Evolutionary conservation across 2,329 filamentous ascomycete species (phyloP).

Genomic region (Phaeophleospora eucalypticola): DNA sequence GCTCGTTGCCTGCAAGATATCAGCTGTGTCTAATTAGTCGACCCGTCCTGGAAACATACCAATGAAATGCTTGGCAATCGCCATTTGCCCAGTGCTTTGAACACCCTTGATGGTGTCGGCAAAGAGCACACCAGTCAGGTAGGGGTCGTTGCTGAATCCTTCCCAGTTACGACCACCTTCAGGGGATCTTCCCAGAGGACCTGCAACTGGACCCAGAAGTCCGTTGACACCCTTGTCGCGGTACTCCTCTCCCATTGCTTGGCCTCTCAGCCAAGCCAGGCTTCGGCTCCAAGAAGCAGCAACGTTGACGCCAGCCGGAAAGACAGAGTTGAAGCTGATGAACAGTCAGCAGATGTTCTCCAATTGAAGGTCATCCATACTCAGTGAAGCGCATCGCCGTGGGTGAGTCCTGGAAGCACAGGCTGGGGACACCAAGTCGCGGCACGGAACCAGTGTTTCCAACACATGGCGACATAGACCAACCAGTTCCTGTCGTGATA

Average conservation of each 20-base stretch:
- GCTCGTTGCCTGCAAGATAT: slow-evolving; percentile 61
- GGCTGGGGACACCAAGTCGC: slow-evolving; percentile 65
- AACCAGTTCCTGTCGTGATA: slow-evolving; percentile 27
- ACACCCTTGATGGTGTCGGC: slow-evolving; percentile 73
- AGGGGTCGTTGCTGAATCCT: slow-evolving; percentile 81
- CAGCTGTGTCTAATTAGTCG: not conserved
- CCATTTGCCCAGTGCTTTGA: slow-evolving; percentile 75
- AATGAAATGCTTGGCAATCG: slow-evolving; percentile 71
- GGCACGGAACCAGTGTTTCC: slow-evolving; percentile 43
- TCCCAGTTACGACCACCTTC: slow-evolving; percentile 89
- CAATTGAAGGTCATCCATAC: too few species aligned
- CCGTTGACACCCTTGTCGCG: slow-evolving; percentile 69
- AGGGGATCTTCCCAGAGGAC: slow-evolving; percentile 72
- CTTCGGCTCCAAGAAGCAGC: slow-evolving; percentile 85
- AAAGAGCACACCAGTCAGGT: slow-evolving; percentile 75
- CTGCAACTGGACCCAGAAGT: slow-evolving; percentile 51
- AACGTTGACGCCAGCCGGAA: slow-evolving; percentile 81
- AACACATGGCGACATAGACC: slow-evolving; percentile 36
- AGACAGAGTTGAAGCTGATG: slow-evolving; percentile 60
- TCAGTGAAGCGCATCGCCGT: slow-evolving; percentile 77
- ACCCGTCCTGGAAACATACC: not conserved
- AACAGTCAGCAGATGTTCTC: slow-evolving; percentile 1
- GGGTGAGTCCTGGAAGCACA: slow-evolving; percentile 86
- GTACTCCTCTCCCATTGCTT: slow-evolving; percentile 69
- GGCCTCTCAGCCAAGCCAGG: slow-evolving; percentile 74